Percentiles rank a stretch among this genome's conserved stretches.
Evolutionary conservation across 148 eudicot genomes (phyloP).

Genomic region (Vaccinium vitisidaea): DNA sequence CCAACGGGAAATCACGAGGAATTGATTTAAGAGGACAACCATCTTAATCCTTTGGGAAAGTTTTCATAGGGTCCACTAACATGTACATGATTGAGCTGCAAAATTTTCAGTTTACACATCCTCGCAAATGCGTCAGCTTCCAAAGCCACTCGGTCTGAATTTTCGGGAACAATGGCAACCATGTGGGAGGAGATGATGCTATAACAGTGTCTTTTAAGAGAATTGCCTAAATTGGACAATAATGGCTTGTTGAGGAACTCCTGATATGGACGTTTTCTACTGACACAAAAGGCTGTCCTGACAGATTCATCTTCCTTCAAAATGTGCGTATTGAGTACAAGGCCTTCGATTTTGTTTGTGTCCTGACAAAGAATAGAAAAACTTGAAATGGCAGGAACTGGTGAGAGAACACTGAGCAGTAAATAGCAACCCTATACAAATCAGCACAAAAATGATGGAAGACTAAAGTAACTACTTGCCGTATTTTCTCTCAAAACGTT

Average conservation of each 20-base stretch:
- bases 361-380: not conserved
- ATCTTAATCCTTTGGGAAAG: not conserved
- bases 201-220: not conserved
- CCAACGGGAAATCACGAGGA: not conserved
- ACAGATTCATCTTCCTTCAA: not conserved
- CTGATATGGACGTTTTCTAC: not conserved
- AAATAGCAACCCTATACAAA: not conserved
- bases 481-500: not conserved
- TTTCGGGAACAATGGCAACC: not conserved
- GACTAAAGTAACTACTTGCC: not conserved
- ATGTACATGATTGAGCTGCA: not conserved
- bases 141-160: not conserved
- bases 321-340: not conserved
- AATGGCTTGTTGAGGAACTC: not conserved
- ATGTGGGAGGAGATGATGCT: not conserved
- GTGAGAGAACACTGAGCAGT: not conserved
- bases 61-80: not conserved
- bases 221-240: not conserved
- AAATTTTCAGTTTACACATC: not conserved
- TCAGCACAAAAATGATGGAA: not conserved
- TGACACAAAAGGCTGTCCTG: not conserved
- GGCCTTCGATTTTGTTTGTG: not conserved
- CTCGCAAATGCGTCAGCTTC: not conserved
- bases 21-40: not conserved
- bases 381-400: accelerated